Evolutionary conservation across 2,329 filamentous ascomycete genomes (phyloP).

Genomic region (Penicillium sp.): DNA sequence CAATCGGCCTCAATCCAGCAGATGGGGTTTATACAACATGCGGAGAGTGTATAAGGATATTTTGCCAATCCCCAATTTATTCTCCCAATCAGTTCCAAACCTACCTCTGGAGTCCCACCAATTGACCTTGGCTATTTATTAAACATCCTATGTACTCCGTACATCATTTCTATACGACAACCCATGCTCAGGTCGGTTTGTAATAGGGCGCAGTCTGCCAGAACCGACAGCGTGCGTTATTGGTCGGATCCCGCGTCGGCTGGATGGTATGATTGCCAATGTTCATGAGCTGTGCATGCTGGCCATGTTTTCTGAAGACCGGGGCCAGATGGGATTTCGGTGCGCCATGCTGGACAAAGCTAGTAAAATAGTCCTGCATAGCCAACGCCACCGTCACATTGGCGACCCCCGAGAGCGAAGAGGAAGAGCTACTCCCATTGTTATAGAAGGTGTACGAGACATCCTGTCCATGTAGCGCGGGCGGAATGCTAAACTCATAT

Average conservation of each 20-base stretch:
- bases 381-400: slow-evolving; percentile 35
- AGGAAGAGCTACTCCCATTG: slow-evolving; percentile 30
- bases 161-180: not conserved
- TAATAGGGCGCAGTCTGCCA: slow-evolving; percentile 54
- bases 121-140: not conserved
- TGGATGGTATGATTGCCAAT: slow-evolving; percentile 46
- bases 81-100: not conserved
- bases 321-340: slow-evolving; percentile 40
- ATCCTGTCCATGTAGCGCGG: slow-evolving; percentile 56
- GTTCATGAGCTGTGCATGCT: slow-evolving; percentile 45
- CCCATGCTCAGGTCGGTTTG: not conserved
- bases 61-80: not conserved
- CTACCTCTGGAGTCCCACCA: not conserved
- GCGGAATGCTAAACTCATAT: slow-evolving; percentile 55
- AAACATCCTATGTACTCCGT: not conserved
- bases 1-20: not conserved
- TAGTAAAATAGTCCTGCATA: slow-evolving; percentile 42
- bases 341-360: slow-evolving; percentile 37
- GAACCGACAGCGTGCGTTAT: slow-evolving; percentile 52
- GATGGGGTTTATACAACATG: too few relatives aligned
- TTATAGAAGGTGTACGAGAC: slow-evolving; percentile 55
- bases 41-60: not conserved
- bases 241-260: slow-evolving; percentile 47
- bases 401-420: slow-evolving; percentile 22
- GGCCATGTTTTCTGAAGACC: slow-evolving; percentile 50